Conservation (phyloP, 1,284 basidiomycete species). For the Tylopilus orsonianus region DNA sequence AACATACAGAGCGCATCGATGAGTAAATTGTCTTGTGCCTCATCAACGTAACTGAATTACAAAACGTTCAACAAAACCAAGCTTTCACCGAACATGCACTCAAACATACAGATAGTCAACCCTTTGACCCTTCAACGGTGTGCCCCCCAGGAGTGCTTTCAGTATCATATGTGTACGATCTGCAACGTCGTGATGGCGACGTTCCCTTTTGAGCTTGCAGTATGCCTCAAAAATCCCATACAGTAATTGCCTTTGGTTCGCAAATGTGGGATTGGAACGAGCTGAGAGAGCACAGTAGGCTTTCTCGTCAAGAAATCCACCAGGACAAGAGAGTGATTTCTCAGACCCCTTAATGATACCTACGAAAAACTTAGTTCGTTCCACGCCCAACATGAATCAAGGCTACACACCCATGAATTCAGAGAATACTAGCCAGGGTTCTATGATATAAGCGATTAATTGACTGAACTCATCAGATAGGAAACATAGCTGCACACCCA, state of each 20-base stretch:
- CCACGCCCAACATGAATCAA: not conserved
- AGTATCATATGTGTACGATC: conserved; percentile 65
- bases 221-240: conserved; percentile 62
- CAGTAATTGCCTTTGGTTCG: conserved; percentile 45
- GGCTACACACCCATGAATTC: conserved; percentile 58
- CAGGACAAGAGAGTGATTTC: conserved; percentile 36
- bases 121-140: conserved; percentile 39
- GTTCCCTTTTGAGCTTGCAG: conserved; percentile 43
- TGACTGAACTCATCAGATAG: not conserved
- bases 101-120: conserved; percentile 57
- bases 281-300: conserved; percentile 49
- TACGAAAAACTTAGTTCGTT: conserved; percentile 23
- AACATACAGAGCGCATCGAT: conserved; percentile 60
- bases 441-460: conserved; percentile 33
- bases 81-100: not conserved
- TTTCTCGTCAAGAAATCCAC: conserved; percentile 43
- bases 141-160: conserved; percentile 32
- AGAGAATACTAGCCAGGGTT: conserved; percentile 63
- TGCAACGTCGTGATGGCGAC: conserved; percentile 57
- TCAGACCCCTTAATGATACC: conserved; percentile 73
- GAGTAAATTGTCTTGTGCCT: conserved; percentile 70
- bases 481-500: conserved; percentile 42
- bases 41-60: conserved; percentile 63
- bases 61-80: conserved; percentile 1
- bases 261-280: conserved; percentile 56